These are phyloP conservation scores for Fusarium sp. DNA, from an alignment of 2,329 filamentous ascomycete genomes.

Conservation along the genomic window DNA sequence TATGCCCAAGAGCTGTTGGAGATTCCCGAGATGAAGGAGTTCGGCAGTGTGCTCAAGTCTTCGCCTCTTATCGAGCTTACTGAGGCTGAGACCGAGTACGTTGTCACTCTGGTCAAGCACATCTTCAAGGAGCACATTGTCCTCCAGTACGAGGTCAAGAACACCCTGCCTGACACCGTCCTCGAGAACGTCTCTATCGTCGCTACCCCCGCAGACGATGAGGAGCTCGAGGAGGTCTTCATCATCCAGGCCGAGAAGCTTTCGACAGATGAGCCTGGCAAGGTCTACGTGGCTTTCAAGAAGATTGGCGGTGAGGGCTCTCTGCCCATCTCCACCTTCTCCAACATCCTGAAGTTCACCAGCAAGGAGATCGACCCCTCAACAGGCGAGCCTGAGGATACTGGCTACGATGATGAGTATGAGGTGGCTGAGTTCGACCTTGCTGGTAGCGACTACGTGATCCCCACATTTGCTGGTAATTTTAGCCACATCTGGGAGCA, in stretches of 20 bases:
- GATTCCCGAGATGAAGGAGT: slow-evolving; percentile 91
- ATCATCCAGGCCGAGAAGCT: slow-evolving; percentile 90
- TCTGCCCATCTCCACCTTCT: slow-evolving; percentile 85
- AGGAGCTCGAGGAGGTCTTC: slow-evolving; percentile 89
- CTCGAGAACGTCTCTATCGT: slow-evolving; percentile 90
- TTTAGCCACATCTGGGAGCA: slow-evolving; percentile 98
- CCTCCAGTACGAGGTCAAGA: slow-evolving; percentile 96
- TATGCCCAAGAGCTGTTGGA: slow-evolving; percentile 88
- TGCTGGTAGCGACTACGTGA: slow-evolving; percentile 90
- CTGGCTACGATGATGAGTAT: slow-evolving; percentile 97
- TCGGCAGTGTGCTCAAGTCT: slow-evolving; percentile 92
- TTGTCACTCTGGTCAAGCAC: slow-evolving; percentile 93
- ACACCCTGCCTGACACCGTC: slow-evolving; percentile 91
- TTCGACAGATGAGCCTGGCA: slow-evolving; percentile 85
- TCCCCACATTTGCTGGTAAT: slow-evolving; percentile 92
- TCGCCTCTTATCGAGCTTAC: slow-evolving; percentile 88
- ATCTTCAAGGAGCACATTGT: slow-evolving; percentile 98
- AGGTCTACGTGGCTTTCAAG: slow-evolving; percentile 94
- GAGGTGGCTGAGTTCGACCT: slow-evolving; percentile 95
- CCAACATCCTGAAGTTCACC: slow-evolving; percentile 95
- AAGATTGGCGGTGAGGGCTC: slow-evolving; percentile 79
- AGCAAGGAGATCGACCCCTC: slow-evolving; percentile 98
- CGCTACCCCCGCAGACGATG: slow-evolving; percentile 82
- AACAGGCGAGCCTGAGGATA: slow-evolving; percentile 91
- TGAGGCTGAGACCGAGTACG: slow-evolving; percentile 97